phyloP scores from a whole-genome alignment of 352 stramenopile species.

The Globisporangium nagaii region DNA sequence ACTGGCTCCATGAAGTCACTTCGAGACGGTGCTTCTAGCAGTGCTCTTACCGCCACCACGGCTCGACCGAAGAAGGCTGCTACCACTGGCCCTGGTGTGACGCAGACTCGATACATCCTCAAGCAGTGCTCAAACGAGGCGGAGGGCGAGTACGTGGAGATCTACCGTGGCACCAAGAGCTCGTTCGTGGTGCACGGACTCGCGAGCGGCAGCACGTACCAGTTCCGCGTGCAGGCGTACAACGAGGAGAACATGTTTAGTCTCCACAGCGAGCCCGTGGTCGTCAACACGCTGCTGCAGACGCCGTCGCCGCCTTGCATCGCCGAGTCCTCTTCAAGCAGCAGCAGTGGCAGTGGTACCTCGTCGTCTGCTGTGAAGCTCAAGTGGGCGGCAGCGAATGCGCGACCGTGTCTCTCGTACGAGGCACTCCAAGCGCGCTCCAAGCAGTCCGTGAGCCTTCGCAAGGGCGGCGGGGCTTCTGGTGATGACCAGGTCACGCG shows the following conservation, averaged over 20 bases:
- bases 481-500: slow-evolving; percentile 58
- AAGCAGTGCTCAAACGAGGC: slow-evolving; percentile 84
- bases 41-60: background rate
- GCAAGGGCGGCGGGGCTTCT: slow-evolving; percentile 18
- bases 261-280: slow-evolving; percentile 58
- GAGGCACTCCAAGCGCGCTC: slow-evolving; percentile 34
- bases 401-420: slow-evolving; percentile 39
- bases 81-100: slow-evolving; percentile 6
- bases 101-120: slow-evolving; percentile 66
- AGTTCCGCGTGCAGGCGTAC: slow-evolving; percentile 83
- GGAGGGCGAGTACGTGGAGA: slow-evolving; percentile 79
- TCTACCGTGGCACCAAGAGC: slow-evolving; percentile 67
- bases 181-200: slow-evolving; percentile 78
- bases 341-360: background rate
- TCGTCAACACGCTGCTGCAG: slow-evolving; percentile 84
- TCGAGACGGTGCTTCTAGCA: background rate
- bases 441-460: slow-evolving; percentile 16
- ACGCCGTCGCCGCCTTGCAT: slow-evolving; percentile 51
- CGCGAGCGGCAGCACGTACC: slow-evolving; percentile 76
- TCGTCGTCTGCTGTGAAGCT: slow-evolving; percentile 34
- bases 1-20: slow-evolving; percentile 7
- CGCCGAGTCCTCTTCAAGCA: slow-evolving; percentile 19
- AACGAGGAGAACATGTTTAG: slow-evolving; percentile 72
- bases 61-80: background rate
- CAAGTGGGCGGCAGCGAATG: slow-evolving; percentile 39